These are phyloP conservation scores for Musa balbisiana DNA, from an alignment of 202 grass and related monocot genomes.

Conservation along the genomic window DNA sequence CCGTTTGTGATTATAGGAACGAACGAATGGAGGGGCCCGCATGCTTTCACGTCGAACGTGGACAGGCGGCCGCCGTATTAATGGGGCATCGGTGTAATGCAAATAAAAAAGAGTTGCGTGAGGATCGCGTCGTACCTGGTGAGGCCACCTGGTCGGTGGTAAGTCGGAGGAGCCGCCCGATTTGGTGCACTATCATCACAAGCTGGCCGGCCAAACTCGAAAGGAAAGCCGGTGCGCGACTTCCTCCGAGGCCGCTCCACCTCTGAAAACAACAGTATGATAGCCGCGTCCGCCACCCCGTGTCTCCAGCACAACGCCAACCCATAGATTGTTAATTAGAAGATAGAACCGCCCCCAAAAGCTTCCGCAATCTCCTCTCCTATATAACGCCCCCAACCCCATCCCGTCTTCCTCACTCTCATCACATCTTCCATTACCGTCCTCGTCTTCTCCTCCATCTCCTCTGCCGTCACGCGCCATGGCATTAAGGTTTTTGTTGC, in stretches of 20 bases:
- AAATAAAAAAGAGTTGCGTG: too few relatives aligned
- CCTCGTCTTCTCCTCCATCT: not conserved
- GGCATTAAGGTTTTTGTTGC: not conserved
- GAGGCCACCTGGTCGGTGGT: too few relatives aligned
- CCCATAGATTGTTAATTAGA: not conserved
- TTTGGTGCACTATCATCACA: not conserved
- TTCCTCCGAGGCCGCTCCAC: not conserved
- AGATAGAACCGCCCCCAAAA: not conserved
- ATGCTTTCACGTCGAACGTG: too few relatives aligned
- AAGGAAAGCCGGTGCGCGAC: too few relatives aligned
- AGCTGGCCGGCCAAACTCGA: too few relatives aligned
- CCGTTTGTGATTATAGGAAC: too few relatives aligned
- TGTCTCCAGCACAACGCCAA: too few relatives aligned
- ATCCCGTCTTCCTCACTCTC: too few relatives aligned
- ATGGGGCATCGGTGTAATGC: too few relatives aligned
- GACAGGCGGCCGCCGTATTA: too few relatives aligned
- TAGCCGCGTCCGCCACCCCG: not conserved
- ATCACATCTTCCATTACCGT: not conserved
- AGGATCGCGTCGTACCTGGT: too few relatives aligned
- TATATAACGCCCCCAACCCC: not conserved
- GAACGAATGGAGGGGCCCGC: too few relatives aligned
- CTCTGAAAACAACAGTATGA: not conserved
- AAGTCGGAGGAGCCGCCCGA: not conserved
- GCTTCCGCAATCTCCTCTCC: not conserved
- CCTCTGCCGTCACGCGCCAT: not conserved